Percentiles rank a stretch among this genome's conserved stretches.
These are phyloP conservation scores for Xylaria sp. DNA, from an alignment of 2,329 filamentous ascomycete species.

Conservation along the genomic window DNA sequence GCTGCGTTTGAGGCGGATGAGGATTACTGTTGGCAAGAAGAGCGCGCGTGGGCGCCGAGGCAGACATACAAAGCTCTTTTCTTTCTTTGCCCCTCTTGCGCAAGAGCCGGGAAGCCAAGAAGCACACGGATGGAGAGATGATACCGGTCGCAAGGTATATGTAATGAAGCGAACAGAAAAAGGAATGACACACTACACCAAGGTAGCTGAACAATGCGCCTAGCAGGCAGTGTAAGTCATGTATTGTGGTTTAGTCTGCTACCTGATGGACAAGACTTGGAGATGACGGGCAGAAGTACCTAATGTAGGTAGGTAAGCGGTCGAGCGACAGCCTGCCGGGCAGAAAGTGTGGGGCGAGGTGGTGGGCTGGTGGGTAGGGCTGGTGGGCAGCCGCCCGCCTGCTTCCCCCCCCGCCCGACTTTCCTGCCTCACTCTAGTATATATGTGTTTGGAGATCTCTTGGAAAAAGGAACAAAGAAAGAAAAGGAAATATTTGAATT, in stretches of 20 bases:
- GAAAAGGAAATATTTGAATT: no score
- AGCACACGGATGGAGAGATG: neutral
- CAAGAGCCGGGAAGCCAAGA: neutral
- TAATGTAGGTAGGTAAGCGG: neutral
- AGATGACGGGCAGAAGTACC: neutral
- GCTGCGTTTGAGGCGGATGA: constrained; percentile 3
- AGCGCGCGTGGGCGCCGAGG: neutral
- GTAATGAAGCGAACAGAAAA: constrained; percentile 25
- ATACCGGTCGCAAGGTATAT: constrained; percentile 11
- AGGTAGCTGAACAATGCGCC: constrained; percentile 1
- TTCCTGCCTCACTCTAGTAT: no score
- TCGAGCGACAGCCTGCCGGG: neutral
- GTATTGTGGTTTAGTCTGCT: neutral
- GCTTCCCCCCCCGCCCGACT: no score
- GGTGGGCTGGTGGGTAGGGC: no score
- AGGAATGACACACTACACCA: constrained; percentile 16
- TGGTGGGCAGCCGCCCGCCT: no score
- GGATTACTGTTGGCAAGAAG: constrained; percentile 6
- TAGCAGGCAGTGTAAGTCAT: constrained; percentile 4
- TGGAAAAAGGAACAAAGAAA: no score
- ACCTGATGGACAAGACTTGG: neutral
- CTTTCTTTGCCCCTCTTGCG: neutral
- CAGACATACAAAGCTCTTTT: constrained; percentile 17
- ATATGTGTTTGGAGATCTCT: no score
- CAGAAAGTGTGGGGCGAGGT: neutral